Percentiles rank a stretch among this genome's conserved stretches.
Conservation (phyloP, 108 stramenopile genomes). For the Fragilaria crotonensis region DNA sequence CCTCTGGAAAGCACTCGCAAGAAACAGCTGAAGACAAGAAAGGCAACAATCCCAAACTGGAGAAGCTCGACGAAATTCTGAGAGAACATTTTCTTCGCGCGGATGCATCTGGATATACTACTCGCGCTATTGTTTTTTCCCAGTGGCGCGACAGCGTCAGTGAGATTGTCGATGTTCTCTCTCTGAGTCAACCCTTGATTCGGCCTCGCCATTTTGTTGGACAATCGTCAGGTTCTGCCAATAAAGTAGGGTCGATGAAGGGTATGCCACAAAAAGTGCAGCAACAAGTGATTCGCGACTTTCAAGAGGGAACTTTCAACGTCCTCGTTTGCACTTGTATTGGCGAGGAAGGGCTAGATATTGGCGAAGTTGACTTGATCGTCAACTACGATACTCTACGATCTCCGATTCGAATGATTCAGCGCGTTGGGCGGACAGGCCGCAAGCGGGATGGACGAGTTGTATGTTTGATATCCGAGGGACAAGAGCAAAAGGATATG, state of each 20-base stretch:
- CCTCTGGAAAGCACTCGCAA: constrained; percentile 9
- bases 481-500: constrained; percentile 54
- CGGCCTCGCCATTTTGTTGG: constrained; percentile 71
- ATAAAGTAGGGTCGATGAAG: constrained; percentile 1
- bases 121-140: constrained; percentile 86
- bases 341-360: constrained; percentile 93
- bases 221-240: constrained; percentile 31
- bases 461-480: constrained; percentile 67
- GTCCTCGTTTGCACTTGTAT: constrained; percentile 92
- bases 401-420: constrained; percentile 83
- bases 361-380: constrained; percentile 95
- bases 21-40: constrained; percentile 12
- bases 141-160: constrained; percentile 72
- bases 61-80: constrained; percentile 68
- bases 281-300: constrained; percentile 70
- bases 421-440: constrained; percentile 88
- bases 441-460: constrained; percentile 85
- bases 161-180: constrained; percentile 58
- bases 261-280: constrained; percentile 88
- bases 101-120: constrained; percentile 30
- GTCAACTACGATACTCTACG: constrained; percentile 85
- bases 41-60: constrained; percentile 70
- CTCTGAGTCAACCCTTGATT: constrained; percentile 26
- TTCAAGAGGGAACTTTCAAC: constrained; percentile 72
- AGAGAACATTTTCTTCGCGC: constrained; percentile 70